These are phyloP conservation scores for Cymbopogon flexuosus DNA, from an alignment of 202 grass and related monocot species.

Conservation along the genomic window DNA sequence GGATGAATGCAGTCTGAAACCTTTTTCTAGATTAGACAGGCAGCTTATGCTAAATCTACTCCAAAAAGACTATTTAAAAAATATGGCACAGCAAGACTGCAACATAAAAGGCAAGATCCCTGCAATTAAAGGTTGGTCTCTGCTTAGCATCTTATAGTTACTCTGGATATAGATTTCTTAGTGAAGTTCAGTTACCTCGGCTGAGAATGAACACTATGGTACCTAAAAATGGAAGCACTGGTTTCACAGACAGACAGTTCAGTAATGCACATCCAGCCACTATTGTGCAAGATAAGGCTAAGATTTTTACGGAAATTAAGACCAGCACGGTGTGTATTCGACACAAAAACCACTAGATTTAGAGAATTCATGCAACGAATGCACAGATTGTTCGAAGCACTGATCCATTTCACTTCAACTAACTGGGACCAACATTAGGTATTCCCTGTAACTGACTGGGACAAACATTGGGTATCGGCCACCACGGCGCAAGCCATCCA, in stretches of 20 bases:
- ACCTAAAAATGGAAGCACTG: not conserved
- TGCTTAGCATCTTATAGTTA: not conserved
- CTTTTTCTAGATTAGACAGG: not conserved
- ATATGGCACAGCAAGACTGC: not conserved
- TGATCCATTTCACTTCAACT: not conserved
- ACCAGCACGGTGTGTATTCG: not conserved
- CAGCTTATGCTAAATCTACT: not conserved
- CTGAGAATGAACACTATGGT: not conserved
- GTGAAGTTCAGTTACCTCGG: not conserved
- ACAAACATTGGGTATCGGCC: not conserved
- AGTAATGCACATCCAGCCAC: not conserved
- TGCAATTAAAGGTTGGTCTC: not conserved
- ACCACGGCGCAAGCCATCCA: not conserved
- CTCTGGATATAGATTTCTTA: not conserved
- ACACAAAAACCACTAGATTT: not conserved
- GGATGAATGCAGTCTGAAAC: constrained; percentile 54
- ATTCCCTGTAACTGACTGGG: not conserved
- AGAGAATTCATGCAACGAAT: not conserved
- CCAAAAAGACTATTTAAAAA: not conserved
- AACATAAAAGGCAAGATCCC: not conserved
- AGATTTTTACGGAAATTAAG: not conserved
- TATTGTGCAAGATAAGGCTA: not conserved
- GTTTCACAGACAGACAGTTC: not conserved
- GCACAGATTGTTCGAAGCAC: not conserved
- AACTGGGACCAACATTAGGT: not conserved